Evolutionary conservation across 768 basidiomycete genomes (phyloP), one percentile per base, ranked within the genome.

Genomic region (Ramaria rubella): DNA sequence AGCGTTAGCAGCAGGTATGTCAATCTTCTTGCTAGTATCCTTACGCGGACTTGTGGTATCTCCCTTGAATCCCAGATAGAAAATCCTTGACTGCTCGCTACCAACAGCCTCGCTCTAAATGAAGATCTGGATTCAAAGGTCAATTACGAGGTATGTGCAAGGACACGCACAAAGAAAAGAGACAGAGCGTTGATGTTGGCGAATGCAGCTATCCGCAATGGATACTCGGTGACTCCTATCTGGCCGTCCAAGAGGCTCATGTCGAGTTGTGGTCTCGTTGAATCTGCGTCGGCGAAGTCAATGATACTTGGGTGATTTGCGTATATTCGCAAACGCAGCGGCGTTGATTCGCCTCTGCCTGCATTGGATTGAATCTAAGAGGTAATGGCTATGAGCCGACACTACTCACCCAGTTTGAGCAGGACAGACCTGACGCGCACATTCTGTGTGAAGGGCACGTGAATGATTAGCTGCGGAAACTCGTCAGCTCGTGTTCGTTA

Each of bases 61-160:
- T 40, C 90, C 91, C 67, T 83, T 87, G 75, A 94, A 94, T 19
- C 90, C 90, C 42, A 93, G 64, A 64, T 84, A 94, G 65, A 86
- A 94, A 34, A 93, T 69, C 24, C 86, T 73, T 3, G 86, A 80
- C 17, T 70, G 60, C 6, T 88, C 85, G 26, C 77, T 85, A 5
- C 86, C 87, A 4, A 75, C 75, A 2, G 88, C 74, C 40, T 90
- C 81, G 53, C 80, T 81, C 88, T 90, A 40, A 4, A 45, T 60
- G 26, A 55, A 27, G 19, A 44, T 23, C 30, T 23, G 33, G 49
- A 40, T n/a, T 4, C 5, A 8, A 42, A 46, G 49, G 24, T 26
- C 5, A 30, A 42, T 27, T 29, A 61, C 58, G 33, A 54, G 54
- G 49, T n/a, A 27, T 21, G n/a, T n/a, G n/a, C n/a, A n/a, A n/a